Conservation (phyloP, 164 flowering plant genomes). For the Santalum album region DNA sequence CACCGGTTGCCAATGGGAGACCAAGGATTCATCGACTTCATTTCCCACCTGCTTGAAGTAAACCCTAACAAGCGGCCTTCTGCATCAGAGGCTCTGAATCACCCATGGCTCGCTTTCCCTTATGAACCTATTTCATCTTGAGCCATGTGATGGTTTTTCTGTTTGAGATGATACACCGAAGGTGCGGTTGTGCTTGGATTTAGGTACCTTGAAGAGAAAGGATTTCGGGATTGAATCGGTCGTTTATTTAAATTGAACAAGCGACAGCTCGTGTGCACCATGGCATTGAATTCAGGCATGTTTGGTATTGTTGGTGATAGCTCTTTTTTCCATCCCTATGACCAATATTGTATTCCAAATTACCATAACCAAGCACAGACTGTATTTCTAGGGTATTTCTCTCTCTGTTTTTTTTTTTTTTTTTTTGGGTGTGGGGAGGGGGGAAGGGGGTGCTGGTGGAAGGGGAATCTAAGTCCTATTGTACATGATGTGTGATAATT, state of each 20-base stretch:
- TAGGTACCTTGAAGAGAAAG: slow-evolving; percentile 4
- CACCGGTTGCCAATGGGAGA: slow-evolving; percentile 96
- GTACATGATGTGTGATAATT: slow-evolving; percentile 51
- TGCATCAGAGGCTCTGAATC: slow-evolving; percentile 82
- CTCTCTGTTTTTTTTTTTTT: slow-evolving; percentile 14
- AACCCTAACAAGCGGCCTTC: slow-evolving; percentile 92
- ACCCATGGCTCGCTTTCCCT: slow-evolving; percentile 93
- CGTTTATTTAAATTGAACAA: neutral
- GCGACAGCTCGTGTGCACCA: too few species aligned
- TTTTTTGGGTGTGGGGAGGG: slow-evolving; percentile 20
- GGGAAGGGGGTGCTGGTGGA: too few species aligned
- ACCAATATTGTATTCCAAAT: too few species aligned
- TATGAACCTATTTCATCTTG: slow-evolving; percentile 94
- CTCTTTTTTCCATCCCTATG: too few species aligned
- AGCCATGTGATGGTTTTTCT: slow-evolving; percentile 8
- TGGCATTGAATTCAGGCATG: too few species aligned
- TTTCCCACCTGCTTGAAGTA: slow-evolving; percentile 73
- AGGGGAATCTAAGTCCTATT: slow-evolving; percentile 24
- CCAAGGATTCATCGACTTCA: slow-evolving; percentile 90
- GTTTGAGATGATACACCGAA: too few species aligned
- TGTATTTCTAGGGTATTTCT: too few species aligned
- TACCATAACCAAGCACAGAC: too few species aligned
- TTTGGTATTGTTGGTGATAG: too few species aligned
- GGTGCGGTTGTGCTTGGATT: slow-evolving; percentile 3
- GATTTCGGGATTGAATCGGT: slow-evolving; percentile 4